Percentiles rank a stretch among this genome's conserved stretches.
Conservation (phyloP, 2,329 filamentous ascomycete genomes). For the Helotiales sp. region DNA sequence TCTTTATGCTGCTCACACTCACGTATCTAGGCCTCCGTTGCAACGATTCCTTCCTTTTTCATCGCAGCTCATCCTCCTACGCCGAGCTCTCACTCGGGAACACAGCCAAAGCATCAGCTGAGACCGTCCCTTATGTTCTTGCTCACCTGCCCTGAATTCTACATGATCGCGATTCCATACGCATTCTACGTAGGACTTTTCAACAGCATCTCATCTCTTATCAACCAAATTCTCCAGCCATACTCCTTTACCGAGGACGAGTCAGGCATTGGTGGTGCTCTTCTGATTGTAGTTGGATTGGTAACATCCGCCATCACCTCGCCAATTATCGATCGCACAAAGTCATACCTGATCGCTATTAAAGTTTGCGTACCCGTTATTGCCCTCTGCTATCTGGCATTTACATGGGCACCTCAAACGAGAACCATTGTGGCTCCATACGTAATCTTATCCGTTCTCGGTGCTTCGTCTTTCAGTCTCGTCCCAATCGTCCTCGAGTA, state of each 20-base stretch:
- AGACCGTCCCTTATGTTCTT: slow-evolving; percentile 59
- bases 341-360: slow-evolving; percentile 75
- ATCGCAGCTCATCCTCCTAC: slow-evolving; percentile 78
- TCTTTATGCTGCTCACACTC: slow-evolving; percentile 11
- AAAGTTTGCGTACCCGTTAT: slow-evolving; percentile 77
- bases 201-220: slow-evolving; percentile 85
- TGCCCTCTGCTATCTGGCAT: slow-evolving; percentile 72
- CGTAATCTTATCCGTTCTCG: slow-evolving; percentile 74
- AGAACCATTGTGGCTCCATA: slow-evolving; percentile 69
- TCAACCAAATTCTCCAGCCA: slow-evolving; percentile 88
- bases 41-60: slow-evolving; percentile 78
- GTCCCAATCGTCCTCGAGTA: slow-evolving; percentile 87
- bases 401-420: slow-evolving; percentile 78
- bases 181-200: slow-evolving; percentile 87
- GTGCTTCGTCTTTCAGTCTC: slow-evolving; percentile 78
- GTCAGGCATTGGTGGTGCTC: slow-evolving; percentile 85
- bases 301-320: slow-evolving; percentile 75
- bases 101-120: slow-evolving; percentile 58
- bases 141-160: slow-evolving; percentile 70
- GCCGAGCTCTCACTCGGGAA: slow-evolving; percentile 69
- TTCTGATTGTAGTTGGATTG: slow-evolving; percentile 89
- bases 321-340: slow-evolving; percentile 84
- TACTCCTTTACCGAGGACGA: slow-evolving; percentile 84
- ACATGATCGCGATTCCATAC: slow-evolving; percentile 82
- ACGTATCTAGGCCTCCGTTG: slow-evolving; percentile 59